Evolutionary conservation across 2,329 filamentous ascomycete genomes (phyloP), one percentile per base, ranked within the genome.

Genomic region (Colletotrichum navitas): DNA sequence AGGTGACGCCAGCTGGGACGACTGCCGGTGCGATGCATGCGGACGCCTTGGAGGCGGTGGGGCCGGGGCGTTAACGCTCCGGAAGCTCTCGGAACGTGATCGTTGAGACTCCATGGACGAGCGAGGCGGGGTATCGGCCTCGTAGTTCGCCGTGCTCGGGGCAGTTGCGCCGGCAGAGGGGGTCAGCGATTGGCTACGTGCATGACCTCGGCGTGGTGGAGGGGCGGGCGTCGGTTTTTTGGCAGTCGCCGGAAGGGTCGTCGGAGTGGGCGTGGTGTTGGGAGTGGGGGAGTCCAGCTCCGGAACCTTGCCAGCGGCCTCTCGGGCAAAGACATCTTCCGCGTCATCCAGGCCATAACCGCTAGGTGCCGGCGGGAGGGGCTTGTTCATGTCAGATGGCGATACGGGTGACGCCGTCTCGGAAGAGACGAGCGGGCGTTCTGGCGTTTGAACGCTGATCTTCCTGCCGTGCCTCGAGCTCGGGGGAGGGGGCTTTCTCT

Each of bases 391-490:
- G 74, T 91, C 87, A 8, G 86, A 86, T 8, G 81, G 77, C 18
- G 81, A 80, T 21, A 76, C 76, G 58, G 78, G 73, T n/a, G 76
- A 73, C 43, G 66, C 66, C 6, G 76, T 73, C 47, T 70, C 76
- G 58, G 68, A 75, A 60, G 75, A 71, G 63, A 78, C 39, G 73
- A 74, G 29, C 24, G 68, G 51, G 7, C 63, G 63, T 29, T 62
- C 68, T 43, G 56, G 63, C 24, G 69, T 49, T 76, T 86, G 82
- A 54, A 83, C 79, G 74, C 86, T 89, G 74, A 95, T 92, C 24
- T 91, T 86, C 80, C 92, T 95, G 5, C 94, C 94, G 81, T 95
- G 93, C 66, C 93, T 89, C 63, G 92, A 94, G 77, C 88, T 94
- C 14, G 86, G 86, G 29, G 93, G 93, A 8, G 92, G 92, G 6